phyloP scores from a whole-genome alignment of 257 asterid genomes.

The Striga asiatica region DNA sequence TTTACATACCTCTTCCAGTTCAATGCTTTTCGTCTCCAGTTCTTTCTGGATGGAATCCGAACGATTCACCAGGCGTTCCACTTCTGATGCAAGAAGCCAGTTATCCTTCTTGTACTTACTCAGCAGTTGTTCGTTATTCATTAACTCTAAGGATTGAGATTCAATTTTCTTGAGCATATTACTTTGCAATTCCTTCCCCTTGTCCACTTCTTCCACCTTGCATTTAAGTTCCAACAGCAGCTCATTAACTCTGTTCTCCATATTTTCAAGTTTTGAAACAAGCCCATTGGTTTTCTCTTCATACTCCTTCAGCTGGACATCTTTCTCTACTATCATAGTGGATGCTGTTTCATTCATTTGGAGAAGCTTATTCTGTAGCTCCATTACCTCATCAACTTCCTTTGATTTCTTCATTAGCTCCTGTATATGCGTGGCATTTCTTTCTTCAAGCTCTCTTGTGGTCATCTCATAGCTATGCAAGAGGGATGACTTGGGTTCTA shows the following conservation, averaged over 20 bases:
- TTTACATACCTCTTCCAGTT: slow-evolving; percentile 39
- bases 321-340: slow-evolving; percentile 34
- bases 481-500: slow-evolving; percentile 25
- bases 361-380: slow-evolving; percentile 47
- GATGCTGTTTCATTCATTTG: slow-evolving; percentile 32
- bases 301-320: slow-evolving; percentile 40
- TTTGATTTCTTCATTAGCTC: slow-evolving; percentile 41
- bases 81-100: slow-evolving; percentile 28
- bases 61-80: slow-evolving; percentile 21
- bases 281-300: slow-evolving; percentile 34
- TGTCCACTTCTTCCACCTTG: slow-evolving; percentile 41
- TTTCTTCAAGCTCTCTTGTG: slow-evolving; percentile 34
- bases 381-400: slow-evolving; percentile 53
- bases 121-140: slow-evolving; percentile 33
- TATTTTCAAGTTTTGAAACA: slow-evolving; percentile 25
- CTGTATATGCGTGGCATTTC: slow-evolving; percentile 25
- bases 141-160: slow-evolving; percentile 37
- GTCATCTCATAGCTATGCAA: slow-evolving; percentile 26
- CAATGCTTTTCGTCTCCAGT: slow-evolving; percentile 27
- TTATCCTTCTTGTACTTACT: slow-evolving; percentile 37
- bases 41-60: slow-evolving; percentile 40
- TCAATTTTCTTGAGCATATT: slow-evolving; percentile 47
- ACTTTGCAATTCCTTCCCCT: slow-evolving; percentile 42
- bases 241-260: slow-evolving; percentile 31
- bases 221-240: slow-evolving; percentile 32